Evolutionary conservation across 108 stramenopile species (phyloP).

Genomic region (Cyclotella baltica): DNA sequence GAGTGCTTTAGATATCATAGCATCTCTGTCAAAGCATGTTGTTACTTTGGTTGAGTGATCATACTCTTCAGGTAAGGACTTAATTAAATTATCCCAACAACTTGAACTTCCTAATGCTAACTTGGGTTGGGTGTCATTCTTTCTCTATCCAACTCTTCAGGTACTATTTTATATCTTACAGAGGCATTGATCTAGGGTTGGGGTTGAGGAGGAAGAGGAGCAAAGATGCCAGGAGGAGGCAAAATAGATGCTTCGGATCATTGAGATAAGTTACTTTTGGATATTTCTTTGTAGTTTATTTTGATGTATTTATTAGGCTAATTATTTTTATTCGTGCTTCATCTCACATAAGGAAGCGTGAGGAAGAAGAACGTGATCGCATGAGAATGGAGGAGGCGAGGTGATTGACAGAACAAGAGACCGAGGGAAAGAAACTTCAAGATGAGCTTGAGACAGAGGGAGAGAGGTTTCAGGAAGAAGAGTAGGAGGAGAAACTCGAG

Average conservation of each 20-base stretch:
- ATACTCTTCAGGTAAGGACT: constrained; percentile 88
- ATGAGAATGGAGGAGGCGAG: constrained; percentile 18
- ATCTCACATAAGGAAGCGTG: constrained; percentile 4
- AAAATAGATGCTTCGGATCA: constrained; percentile 1
- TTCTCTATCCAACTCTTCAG: background rate
- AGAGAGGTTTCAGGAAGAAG: background rate
- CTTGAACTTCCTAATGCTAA: background rate
- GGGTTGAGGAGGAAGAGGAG: constrained; percentile 25
- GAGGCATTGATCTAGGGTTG: constrained; percentile 92
- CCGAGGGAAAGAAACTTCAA: constrained; percentile 5
- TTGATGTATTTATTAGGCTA: too few species aligned
- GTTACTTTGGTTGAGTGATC: constrained; percentile 90
- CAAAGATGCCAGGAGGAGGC: constrained; percentile 16
- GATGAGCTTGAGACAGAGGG: background rate
- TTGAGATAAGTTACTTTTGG: constrained; percentile 17
- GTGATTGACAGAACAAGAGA: constrained; percentile 17
- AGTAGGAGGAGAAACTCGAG: background rate
- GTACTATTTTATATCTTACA: constrained; percentile 90
- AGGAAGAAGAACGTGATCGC: constrained; percentile 15
- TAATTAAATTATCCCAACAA: background rate
- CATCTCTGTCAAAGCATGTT: background rate
- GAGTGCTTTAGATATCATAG: constrained; percentile 47
- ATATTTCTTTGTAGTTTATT: too few species aligned
- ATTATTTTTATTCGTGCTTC: too few species aligned
- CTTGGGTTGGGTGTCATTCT: background rate